Conservation (phyloP, 192 early-diverging fungal genomes). For the Coemansia sp. region DNA sequence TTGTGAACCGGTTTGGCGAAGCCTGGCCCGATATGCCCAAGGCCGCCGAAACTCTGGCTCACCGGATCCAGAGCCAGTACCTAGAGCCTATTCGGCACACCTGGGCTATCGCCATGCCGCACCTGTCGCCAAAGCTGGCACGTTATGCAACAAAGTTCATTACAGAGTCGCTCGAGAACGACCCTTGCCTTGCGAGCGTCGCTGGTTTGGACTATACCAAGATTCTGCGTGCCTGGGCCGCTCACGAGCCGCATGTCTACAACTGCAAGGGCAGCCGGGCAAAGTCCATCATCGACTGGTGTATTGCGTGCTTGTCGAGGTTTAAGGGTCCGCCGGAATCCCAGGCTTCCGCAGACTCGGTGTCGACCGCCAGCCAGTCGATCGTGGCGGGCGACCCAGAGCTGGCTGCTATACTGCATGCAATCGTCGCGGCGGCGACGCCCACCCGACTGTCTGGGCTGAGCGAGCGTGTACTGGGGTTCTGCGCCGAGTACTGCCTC, state of each 20-base stretch:
- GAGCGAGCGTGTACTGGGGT: constrained; percentile 14
- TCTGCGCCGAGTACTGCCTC: constrained; percentile 38
- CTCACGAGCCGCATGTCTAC: constrained; percentile 32
- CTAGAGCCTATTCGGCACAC: constrained; percentile 33
- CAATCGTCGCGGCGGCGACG: constrained; percentile 19
- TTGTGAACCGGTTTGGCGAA: constrained; percentile 26
- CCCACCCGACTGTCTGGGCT: constrained; percentile 12
- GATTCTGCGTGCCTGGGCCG: constrained; percentile 34
- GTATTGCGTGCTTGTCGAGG: constrained; percentile 16
- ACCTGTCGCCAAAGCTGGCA: constrained; percentile 30
- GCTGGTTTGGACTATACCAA: constrained; percentile 39
- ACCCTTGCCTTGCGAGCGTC: constrained; percentile 29
- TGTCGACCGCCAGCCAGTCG: constrained; percentile 2
- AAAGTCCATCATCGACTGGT: constrained; percentile 20
- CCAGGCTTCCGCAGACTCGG: constrained; percentile 21
- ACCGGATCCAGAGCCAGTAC: constrained; percentile 41
- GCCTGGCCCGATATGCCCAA: constrained; percentile 27
- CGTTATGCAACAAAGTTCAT: constrained; percentile 33
- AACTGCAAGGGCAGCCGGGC: constrained; percentile 23
- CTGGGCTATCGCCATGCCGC: constrained; percentile 38
- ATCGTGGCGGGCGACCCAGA: constrained; percentile 22
- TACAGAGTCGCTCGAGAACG: constrained; percentile 15
- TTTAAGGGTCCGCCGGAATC: constrained; percentile 16
- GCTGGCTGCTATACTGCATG: constrained; percentile 15
- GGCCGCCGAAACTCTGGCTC: constrained; percentile 15